Percentiles rank a stretch among this genome's conserved stretches.
phyloP scores from a whole-genome alignment of 345 rosid species.

The Ceriops zippeliana region DNA sequence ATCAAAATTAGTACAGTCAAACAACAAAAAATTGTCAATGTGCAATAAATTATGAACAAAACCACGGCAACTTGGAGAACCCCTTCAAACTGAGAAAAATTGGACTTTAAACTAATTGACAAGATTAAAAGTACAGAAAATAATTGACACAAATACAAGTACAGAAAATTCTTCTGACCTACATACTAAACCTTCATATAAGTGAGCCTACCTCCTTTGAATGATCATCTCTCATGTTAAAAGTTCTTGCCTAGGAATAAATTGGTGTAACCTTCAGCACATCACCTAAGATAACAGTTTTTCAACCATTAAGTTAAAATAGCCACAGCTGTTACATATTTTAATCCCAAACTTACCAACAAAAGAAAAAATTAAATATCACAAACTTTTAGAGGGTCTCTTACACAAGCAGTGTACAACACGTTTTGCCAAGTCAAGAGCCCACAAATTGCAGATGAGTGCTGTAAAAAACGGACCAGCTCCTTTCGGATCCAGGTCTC shows the following conservation, averaged over 20 bases:
- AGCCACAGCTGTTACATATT: conserved; percentile 17
- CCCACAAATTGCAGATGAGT: conserved; percentile 10
- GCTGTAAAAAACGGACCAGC: conserved; percentile 14
- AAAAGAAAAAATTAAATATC: conserved; percentile 17
- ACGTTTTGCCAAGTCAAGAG: conserved; percentile 19
- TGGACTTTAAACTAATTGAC: conserved; percentile 21
- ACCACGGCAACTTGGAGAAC: not conserved
- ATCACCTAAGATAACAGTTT: conserved; percentile 26
- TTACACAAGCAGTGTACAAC: conserved; percentile 25
- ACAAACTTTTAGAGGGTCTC: conserved; percentile 16
- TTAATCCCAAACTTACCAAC: conserved; percentile 19
- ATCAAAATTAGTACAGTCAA: conserved; percentile 2
- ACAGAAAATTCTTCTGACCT: conserved; percentile 33
- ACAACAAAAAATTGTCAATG: not conserved
- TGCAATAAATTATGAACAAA: not conserved
- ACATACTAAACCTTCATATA: conserved; percentile 28
- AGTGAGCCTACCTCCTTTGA: conserved; percentile 34
- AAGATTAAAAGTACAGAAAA: conserved; percentile 34
- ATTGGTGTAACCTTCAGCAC: conserved; percentile 26
- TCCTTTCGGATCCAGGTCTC: conserved; percentile 17
- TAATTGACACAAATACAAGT: conserved; percentile 30
- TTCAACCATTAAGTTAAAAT: conserved; percentile 19
- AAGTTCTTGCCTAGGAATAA: conserved; percentile 21
- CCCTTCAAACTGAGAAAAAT: conserved; percentile 15
- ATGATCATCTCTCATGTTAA: conserved; percentile 25